These are phyloP conservation scores for Avena sativa DNA, from an alignment of 176 grass and related monocot genomes.

Conservation along the genomic window DNA sequence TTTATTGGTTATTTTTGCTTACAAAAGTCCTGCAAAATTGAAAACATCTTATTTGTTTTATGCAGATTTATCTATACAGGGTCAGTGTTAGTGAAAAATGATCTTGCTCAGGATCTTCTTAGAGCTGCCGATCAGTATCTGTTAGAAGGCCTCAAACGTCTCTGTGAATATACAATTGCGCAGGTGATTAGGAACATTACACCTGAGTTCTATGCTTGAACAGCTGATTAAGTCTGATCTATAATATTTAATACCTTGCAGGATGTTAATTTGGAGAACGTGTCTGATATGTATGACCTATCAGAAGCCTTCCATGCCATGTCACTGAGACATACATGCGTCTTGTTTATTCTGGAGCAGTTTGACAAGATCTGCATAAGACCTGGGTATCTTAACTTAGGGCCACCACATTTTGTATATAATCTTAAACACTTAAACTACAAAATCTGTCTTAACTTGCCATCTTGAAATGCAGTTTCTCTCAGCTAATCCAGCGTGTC, in stretches of 20 bases:
- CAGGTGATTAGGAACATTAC: conserved; percentile 63
- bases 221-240: conserved; percentile 37
- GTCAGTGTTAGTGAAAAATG: conserved; percentile 75
- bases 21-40: conserved; percentile 20
- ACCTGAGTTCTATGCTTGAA: conserved; percentile 30
- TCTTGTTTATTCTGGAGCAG: conserved; percentile 93
- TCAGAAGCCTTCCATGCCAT: conserved; percentile 93
- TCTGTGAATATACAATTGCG: conserved; percentile 94
- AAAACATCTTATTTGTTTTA: conserved; percentile 43
- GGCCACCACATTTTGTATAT: not conserved
- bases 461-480: conserved; percentile 57
- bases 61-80: conserved; percentile 99
- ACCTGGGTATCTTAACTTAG: conserved; percentile 62
- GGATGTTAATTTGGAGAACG: conserved; percentile 91
- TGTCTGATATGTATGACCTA: conserved; percentile 94
- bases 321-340: conserved; percentile 94
- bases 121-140: conserved; percentile 98
- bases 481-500: conserved; percentile 77
- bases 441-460: not conserved
- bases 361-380: conserved; percentile 86
- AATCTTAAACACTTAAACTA: not conserved
- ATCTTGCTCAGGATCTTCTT: conserved; percentile 92
- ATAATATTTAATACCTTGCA: conserved; percentile 49
- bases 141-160: conserved; percentile 94
- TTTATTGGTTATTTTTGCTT: conserved; percentile 21